Evolutionary conservation across 495 filamentous ascomycete genomes (phyloP).

Genomic region (Barbatosphaeria neglecta): DNA sequence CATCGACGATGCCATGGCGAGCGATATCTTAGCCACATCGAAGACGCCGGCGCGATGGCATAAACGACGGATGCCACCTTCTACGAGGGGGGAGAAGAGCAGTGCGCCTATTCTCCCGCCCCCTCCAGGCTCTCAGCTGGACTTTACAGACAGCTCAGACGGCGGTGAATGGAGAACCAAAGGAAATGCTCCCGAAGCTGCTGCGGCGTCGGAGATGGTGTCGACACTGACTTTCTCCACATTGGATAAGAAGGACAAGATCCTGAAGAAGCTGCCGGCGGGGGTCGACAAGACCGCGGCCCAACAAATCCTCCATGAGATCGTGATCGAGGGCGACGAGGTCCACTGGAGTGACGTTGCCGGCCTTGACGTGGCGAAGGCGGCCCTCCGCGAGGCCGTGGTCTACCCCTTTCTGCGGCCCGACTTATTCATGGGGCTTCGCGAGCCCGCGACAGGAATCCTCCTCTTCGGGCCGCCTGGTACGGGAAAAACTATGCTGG

Average conservation of each 20-base stretch:
- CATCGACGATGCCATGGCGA: constrained; percentile 8
- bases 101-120: not conserved
- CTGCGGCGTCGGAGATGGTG: not conserved
- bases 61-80: too few relatives aligned
- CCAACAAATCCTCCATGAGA: constrained; percentile 88
- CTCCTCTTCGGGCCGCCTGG: constrained; percentile 92
- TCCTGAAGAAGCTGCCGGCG: constrained; percentile 65
- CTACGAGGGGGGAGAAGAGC: too few relatives aligned
- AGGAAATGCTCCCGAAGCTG: not conserved
- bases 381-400: constrained; percentile 86
- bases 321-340: constrained; percentile 87
- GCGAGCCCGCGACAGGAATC: constrained; percentile 92
- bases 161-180: constrained; percentile 10
- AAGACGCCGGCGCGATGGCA: too few relatives aligned
- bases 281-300: constrained; percentile 75
- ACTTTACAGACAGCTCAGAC: constrained; percentile 7
- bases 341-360: constrained; percentile 95
- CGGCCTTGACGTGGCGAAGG: constrained; percentile 82
- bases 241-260: constrained; percentile 31
- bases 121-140: not conserved
- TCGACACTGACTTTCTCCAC: too few relatives aligned
- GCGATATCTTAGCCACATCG: constrained; percentile 1
- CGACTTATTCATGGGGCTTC: constrained; percentile 88
- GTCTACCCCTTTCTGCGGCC: constrained; percentile 96
- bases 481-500: constrained; percentile 97